Conservation (phyloP, 2,329 filamentous ascomycete genomes). For the Chaetomiaceae sp. region DNA sequence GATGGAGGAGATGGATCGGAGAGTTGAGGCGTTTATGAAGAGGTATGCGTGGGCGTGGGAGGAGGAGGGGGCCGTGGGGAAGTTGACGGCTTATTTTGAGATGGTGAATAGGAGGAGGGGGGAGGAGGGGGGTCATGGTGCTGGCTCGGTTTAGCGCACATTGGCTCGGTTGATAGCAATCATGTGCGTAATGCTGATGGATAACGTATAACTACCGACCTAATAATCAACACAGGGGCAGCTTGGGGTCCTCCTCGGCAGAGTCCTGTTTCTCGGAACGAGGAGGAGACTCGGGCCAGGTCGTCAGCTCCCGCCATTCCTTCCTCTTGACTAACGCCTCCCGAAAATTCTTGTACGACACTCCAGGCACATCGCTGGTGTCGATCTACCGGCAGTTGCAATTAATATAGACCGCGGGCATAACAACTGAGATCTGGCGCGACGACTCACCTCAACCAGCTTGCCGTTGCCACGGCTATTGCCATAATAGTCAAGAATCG, state of each 20-base stretch:
- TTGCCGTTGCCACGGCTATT: background rate
- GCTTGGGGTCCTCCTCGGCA: no score
- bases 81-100: constrained; percentile 18
- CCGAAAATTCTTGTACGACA: background rate
- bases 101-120: constrained; percentile 6
- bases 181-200: no score
- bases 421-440: background rate
- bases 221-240: no score
- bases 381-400: background rate
- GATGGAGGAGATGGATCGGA: constrained; percentile 18
- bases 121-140: background rate
- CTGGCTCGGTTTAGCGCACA: no score
- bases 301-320: background rate
- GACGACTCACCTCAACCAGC: constrained; percentile 4
- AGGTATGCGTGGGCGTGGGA: constrained; percentile 17
- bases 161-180: no score
- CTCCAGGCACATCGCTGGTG: background rate
- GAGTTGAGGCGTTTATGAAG: constrained; percentile 14
- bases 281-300: background rate
- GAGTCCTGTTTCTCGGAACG: no score
- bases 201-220: no score
- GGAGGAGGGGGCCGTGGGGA: constrained; percentile 11
- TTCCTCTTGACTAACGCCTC: background rate
- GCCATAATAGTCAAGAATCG: constrained; percentile 5
- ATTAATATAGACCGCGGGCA: background rate